Evolutionary conservation across 441 rosid species (phyloP).

Genomic region (Jatropha multifida): DNA sequence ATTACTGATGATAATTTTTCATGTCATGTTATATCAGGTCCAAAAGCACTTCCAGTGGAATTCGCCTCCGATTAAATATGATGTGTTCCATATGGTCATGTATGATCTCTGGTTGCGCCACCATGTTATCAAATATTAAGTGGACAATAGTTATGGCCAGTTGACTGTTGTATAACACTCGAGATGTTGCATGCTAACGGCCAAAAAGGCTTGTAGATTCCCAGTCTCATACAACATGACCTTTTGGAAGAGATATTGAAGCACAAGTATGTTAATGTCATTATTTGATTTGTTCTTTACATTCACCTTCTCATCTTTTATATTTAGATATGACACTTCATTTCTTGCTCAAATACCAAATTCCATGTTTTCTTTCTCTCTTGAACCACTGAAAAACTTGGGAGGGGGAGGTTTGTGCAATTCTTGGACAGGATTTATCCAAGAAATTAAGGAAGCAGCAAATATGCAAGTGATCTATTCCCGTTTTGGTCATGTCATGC

Average conservation of each 20-base stretch:
- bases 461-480: not conserved
- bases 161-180: slow-evolving; percentile 9
- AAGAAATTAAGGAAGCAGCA: not conserved
- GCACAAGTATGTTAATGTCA: not conserved
- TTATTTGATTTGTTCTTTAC: not conserved
- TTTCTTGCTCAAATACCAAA: not conserved
- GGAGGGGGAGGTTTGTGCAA: not conserved
- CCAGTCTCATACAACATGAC: not conserved
- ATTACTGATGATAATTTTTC: slow-evolving; percentile 16
- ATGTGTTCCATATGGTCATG: slow-evolving; percentile 96
- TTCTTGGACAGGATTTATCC: not conserved
- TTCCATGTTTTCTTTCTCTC: not conserved
- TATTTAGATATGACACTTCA: not conserved
- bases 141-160: slow-evolving; percentile 7
- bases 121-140: slow-evolving; percentile 82
- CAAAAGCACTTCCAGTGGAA: slow-evolving; percentile 98
- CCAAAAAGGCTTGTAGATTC: slow-evolving; percentile 31
- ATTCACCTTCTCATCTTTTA: not conserved
- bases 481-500: not conserved
- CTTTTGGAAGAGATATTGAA: not conserved
- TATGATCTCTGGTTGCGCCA: slow-evolving; percentile 93
- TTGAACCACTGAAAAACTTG: not conserved
- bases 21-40: slow-evolving; percentile 48
- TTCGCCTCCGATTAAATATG: slow-evolving; percentile 68
- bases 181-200: slow-evolving; percentile 23